Percentiles rank a stretch among this genome's conserved stretches.
These are phyloP conservation scores for Oryza longistaminata DNA, from an alignment of 176 grass and related monocot genomes.

Conservation along the genomic window DNA sequence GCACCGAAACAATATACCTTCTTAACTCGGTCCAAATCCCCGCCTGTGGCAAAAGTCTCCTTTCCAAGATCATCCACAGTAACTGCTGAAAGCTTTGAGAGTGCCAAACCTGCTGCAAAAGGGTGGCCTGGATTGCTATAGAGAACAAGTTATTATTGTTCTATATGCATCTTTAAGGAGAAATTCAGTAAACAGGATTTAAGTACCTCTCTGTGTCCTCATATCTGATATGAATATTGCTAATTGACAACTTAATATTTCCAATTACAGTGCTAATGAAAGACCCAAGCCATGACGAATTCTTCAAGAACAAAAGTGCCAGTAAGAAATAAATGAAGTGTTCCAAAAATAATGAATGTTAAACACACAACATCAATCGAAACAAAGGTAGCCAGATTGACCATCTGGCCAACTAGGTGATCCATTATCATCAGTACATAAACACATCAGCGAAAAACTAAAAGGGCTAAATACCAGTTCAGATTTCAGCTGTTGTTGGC, in stretches of 20 bases:
- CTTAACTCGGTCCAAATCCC: constrained; percentile 77
- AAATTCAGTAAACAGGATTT: constrained; percentile 34
- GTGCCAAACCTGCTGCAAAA: constrained; percentile 83
- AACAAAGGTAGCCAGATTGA: constrained; percentile 21
- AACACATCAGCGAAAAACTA: background rate
- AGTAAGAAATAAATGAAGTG: constrained; percentile 30
- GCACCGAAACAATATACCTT: constrained; percentile 54
- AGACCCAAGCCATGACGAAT: constrained; percentile 87
- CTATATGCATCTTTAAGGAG: constrained; percentile 27
- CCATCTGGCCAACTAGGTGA: constrained; percentile 24
- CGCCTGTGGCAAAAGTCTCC: constrained; percentile 93
- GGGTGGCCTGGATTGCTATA: constrained; percentile 96
- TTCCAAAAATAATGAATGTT: background rate
- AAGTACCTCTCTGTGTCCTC: constrained; percentile 90
- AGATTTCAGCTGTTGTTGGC: constrained; percentile 76
- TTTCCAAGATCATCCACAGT: constrained; percentile 86
- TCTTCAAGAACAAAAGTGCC: constrained; percentile 52
- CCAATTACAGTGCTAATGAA: constrained; percentile 92
- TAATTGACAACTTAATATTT: constrained; percentile 94
- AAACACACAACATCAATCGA: constrained; percentile 16
- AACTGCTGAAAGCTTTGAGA: constrained; percentile 85
- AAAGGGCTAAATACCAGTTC: constrained; percentile 59
- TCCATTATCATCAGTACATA: constrained; percentile 18
- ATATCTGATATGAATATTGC: constrained; percentile 97
- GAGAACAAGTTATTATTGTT: constrained; percentile 44